phyloP scores from a whole-genome alignment of 495 filamentous ascomycete species.

The Tirmania nivea region DNA sequence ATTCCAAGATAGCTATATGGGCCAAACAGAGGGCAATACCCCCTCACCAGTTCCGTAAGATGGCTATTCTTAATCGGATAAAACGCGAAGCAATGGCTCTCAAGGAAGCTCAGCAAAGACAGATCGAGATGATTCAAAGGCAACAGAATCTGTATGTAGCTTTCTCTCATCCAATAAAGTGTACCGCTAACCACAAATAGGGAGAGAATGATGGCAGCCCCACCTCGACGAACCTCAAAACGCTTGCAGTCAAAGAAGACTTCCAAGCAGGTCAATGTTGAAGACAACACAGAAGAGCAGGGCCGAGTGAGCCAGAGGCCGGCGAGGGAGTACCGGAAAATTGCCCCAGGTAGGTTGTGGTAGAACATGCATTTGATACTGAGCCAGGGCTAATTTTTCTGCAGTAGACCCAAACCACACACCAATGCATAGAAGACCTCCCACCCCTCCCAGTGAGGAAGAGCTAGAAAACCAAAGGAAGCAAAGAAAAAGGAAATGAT shows the following conservation, averaged over 20 bases:
- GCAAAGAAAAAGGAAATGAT: constrained; percentile 12
- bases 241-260: not conserved
- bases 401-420: constrained; percentile 7
- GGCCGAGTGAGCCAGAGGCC: too few species aligned
- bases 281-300: not conserved
- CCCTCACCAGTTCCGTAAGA: constrained; percentile 15
- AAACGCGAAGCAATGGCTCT: constrained; percentile 17
- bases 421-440: constrained; percentile 15
- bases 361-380: too few species aligned
- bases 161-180: not conserved
- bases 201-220: not conserved
- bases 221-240: not conserved
- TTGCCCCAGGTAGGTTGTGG: too few species aligned
- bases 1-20: constrained; percentile 37
- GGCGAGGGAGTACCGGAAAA: too few species aligned
- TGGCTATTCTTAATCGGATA: constrained; percentile 20
- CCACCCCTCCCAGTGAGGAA: constrained; percentile 18
- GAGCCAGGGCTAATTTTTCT: too few species aligned
- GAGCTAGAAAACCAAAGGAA: constrained; percentile 11
- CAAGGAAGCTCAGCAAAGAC: constrained; percentile 14
- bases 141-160: constrained; percentile 15
- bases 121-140: constrained; percentile 16
- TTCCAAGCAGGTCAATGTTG: not conserved
- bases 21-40: constrained; percentile 12
- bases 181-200: not conserved